These are phyloP conservation scores for Grifola frondosa DNA, from an alignment of 1,284 basidiomycete genomes.

Conservation along the genomic window DNA sequence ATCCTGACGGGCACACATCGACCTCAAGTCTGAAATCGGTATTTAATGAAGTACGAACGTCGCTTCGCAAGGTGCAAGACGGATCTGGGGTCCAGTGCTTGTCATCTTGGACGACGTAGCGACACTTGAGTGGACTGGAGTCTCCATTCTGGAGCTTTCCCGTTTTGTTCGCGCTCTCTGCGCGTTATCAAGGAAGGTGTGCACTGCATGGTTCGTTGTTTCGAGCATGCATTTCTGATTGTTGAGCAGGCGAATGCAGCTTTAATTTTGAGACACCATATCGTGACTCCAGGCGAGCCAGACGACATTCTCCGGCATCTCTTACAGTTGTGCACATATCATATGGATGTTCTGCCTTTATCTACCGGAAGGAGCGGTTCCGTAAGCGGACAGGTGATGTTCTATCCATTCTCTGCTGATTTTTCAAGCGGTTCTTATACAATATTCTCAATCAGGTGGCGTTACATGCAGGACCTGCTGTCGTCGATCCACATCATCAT, in stretches of 20 bases:
- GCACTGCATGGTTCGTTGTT: not conserved
- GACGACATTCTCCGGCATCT: slow-evolving; percentile 59
- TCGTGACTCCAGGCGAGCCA: slow-evolving; percentile 49
- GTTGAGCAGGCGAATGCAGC: slow-evolving; percentile 44
- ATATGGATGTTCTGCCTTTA: slow-evolving; percentile 67
- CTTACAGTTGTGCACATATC: slow-evolving; percentile 59
- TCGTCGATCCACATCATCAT: slow-evolving; percentile 36
- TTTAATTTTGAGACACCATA: slow-evolving; percentile 63
- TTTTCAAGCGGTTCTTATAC: not conserved
- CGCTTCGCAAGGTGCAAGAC: slow-evolving; percentile 11
- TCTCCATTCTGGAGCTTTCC: slow-evolving; percentile 45
- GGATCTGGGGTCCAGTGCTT: slow-evolving; percentile 29
- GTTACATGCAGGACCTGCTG: slow-evolving; percentile 54
- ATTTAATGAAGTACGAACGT: slow-evolving; percentile 33
- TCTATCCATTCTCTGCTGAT: not conserved
- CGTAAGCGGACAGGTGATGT: slow-evolving; percentile 68
- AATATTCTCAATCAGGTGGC: slow-evolving; percentile 52
- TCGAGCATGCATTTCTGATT: not conserved
- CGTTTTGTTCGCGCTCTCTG: slow-evolving; percentile 59
- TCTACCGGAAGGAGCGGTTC: slow-evolving; percentile 70
- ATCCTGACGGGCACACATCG: slow-evolving; percentile 14
- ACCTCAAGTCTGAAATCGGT: slow-evolving; percentile 32
- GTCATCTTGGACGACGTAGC: slow-evolving; percentile 69
- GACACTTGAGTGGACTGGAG: slow-evolving; percentile 66
- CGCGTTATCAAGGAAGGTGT: slow-evolving; percentile 56